Evolutionary conservation across 371 early-diverging fungal genomes (phyloP), one percentile per base, ranked within the genome.

Genomic region (Mortierella sp.): DNA sequence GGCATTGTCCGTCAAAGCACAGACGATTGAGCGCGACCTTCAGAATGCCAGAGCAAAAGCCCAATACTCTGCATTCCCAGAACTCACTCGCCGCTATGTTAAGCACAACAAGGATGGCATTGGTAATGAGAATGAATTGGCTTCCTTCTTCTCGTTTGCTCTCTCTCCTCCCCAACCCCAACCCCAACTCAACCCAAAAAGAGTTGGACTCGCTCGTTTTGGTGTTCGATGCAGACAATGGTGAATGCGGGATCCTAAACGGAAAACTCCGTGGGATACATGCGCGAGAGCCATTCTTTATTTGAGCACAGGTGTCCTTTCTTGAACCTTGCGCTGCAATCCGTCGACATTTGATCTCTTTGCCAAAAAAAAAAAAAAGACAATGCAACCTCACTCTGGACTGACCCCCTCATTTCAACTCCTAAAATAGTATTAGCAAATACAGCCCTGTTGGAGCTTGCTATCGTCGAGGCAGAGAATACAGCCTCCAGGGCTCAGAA

Each of bases 31-130:
- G 64, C 67, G 71, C 56, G 71, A 75, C 50, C 66, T 75, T 25
- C 66, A 70, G 51, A 55, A 25, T 19, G 76, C 71, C 26, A 66
- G 76, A 51, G 58, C 76, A 45, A 75, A 70, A 51, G 67, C 71
- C 12, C 62, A 66, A 67, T 64, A 75, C 60, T 26, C 67, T 19
- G 44, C 71, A 28, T 75, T 91, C 51, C 86, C 88, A 64, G 87
- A 89, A 57, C 83, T 91, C 23, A 89, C 92, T 15, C 83, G 87
- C 60, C 84, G 88, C 25, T 91, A 90, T 64, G 70, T 86, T 56
- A 91, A 90, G 65, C 88, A 88, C 66, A 86, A 87, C 62, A 84
- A 89, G 21, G 81, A 87, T 23, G 92, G 90, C 30, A 70, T 83
- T 66, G 90, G 93, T 90, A 85, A 55, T 28, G 29, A 26, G 25